These are phyloP conservation scores for Annona squamosa DNA, from an alignment of 164 flowering plant species.

Conservation along the genomic window DNA sequence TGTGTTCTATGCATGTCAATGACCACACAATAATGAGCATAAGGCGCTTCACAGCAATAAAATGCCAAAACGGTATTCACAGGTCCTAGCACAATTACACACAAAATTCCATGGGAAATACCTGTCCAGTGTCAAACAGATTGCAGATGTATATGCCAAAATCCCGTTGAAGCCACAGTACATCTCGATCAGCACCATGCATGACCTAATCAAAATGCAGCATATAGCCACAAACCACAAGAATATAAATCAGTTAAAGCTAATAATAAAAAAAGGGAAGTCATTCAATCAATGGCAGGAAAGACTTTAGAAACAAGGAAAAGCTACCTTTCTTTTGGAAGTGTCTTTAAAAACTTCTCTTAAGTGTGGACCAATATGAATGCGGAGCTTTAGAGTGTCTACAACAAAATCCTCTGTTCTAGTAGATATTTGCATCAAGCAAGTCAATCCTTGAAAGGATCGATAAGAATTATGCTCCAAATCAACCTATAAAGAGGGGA, in stretches of 20 bases:
- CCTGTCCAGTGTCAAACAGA: conserved; percentile 98
- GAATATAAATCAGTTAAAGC: conserved; percentile 4
- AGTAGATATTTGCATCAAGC: conserved; percentile 99
- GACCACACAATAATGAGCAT: too few relatives aligned
- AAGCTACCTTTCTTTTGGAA: conserved; percentile 65
- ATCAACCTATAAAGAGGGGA: conserved; percentile 50
- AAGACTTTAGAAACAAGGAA: not conserved
- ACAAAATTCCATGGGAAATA: conserved; percentile 13
- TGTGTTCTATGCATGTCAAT: too few relatives aligned
- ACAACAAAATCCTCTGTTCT: conserved; percentile 90
- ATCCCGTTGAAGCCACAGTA: conserved; percentile 93
- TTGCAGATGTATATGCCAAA: conserved; percentile 96
- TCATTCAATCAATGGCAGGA: not conserved
- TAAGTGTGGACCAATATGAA: conserved; percentile 81
- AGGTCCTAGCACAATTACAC: not conserved
- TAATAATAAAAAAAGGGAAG: not conserved
- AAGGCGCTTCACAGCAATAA: too few relatives aligned
- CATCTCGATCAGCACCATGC: conserved; percentile 98
- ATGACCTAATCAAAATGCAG: conserved; percentile 46
- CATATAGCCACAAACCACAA: not conserved
- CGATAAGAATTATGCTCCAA: conserved; percentile 96
- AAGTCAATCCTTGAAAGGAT: conserved; percentile 94
- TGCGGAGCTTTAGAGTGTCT: conserved; percentile 82
- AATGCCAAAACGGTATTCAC: not conserved
- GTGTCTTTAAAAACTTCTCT: conserved; percentile 93